Conservation (phyloP, 2,329 filamentous ascomycete genomes). For the Arachnomyces sp. region DNA sequence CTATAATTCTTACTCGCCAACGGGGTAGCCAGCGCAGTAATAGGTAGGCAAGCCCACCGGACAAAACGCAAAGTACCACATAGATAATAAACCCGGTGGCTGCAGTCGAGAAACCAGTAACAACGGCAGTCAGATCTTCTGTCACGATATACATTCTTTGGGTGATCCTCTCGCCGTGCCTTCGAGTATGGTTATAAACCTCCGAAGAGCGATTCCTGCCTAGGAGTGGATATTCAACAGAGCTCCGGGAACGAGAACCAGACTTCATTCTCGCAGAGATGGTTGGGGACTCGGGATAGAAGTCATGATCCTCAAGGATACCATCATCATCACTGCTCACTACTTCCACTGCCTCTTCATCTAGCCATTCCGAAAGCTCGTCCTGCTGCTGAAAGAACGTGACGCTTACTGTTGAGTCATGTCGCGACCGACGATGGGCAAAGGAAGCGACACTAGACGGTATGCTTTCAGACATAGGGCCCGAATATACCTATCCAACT, state of each 20-base stretch:
- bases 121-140: slow-evolving; percentile 87
- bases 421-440: slow-evolving; percentile 68
- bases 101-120: slow-evolving; percentile 84
- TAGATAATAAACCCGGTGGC: slow-evolving; percentile 61
- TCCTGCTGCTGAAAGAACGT: slow-evolving; percentile 73
- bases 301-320: slow-evolving; percentile 29
- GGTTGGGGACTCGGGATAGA: too few relatives aligned
- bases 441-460: slow-evolving; percentile 91
- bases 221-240: slow-evolving; percentile 54
- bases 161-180: slow-evolving; percentile 56
- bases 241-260: slow-evolving; percentile 31
- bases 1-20: slow-evolving; percentile 72
- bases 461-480: slow-evolving; percentile 90
- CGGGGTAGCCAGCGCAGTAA: slow-evolving; percentile 82
- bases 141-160: slow-evolving; percentile 92
- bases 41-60: slow-evolving; percentile 71
- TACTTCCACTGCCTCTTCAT: slow-evolving; percentile 41
- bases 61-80: slow-evolving; percentile 58
- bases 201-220: slow-evolving; percentile 61
- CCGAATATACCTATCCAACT: slow-evolving; percentile 61
- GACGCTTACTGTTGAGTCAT: slow-evolving; percentile 82
- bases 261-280: background rate
- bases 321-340: slow-evolving; percentile 37
- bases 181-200: slow-evolving; percentile 57
- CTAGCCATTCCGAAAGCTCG: slow-evolving; percentile 45